Percentiles rank a stretch among this genome's conserved stretches.
These are phyloP conservation scores for Diaporthe nobilis DNA, from an alignment of 2,329 filamentous ascomycete species.

Conservation along the genomic window DNA sequence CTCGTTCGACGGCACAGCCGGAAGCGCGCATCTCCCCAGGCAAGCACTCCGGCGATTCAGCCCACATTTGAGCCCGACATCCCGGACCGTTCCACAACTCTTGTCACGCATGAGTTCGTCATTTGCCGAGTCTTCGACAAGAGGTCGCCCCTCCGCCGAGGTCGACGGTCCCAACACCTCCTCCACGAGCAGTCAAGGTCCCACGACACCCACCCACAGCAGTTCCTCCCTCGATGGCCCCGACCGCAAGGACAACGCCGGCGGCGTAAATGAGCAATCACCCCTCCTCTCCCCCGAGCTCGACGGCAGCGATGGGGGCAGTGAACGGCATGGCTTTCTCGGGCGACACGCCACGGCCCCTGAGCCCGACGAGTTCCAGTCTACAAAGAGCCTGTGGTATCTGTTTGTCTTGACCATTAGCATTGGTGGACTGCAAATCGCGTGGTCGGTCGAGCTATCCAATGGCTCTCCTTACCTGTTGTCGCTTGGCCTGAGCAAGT, in stretches of 20 bases:
- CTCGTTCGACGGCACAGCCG: conserved; percentile 14
- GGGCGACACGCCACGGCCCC: conserved; percentile 44
- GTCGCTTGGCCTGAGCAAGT: conserved; percentile 86
- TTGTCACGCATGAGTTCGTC: conserved; percentile 57
- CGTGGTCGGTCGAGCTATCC: conserved; percentile 95
- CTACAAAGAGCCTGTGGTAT: conserved; percentile 87
- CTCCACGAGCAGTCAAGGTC: conserved; percentile 39
- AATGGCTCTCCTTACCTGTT: conserved; percentile 90
- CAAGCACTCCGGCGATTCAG: not conserved
- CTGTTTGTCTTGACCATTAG: conserved; percentile 87
- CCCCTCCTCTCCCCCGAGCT: conserved; percentile 61
- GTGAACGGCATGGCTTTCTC: conserved; percentile 51
- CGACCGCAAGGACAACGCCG: conserved; percentile 32
- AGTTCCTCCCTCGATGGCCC: conserved; percentile 44
- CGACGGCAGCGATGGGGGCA: conserved; percentile 49
- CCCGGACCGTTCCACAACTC: not conserved
- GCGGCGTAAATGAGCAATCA: conserved; percentile 60
- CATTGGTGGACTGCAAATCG: conserved; percentile 91
- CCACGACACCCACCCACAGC: conserved; percentile 43
- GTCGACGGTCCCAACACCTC: conserved; percentile 39
- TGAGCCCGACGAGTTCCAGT: conserved; percentile 66
- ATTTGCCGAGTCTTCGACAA: conserved; percentile 49
- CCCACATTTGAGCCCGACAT: conserved; percentile 12
- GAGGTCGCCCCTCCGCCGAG: conserved; percentile 49
- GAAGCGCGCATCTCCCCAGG: not conserved